These are phyloP conservation scores for Tetrahymena elliotti DNA, from an alignment of 73 alveolate species.

Conservation along the genomic window DNA sequence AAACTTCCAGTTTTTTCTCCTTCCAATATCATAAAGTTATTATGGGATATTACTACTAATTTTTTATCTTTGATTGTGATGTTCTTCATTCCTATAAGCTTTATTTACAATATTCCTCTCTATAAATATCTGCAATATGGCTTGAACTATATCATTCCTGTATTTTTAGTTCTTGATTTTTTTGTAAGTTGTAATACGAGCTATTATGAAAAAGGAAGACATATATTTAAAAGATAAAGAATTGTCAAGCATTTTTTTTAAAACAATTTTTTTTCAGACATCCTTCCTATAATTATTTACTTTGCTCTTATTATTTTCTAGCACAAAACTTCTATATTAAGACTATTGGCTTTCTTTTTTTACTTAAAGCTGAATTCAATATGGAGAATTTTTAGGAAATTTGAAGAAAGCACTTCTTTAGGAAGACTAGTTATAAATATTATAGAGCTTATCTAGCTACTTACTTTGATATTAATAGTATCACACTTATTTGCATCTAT, in stretches of 20 bases:
- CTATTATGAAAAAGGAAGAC: not conserved
- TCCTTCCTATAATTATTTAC: not conserved
- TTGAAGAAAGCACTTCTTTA: not conserved
- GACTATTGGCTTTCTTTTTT: not conserved
- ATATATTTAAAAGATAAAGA: not conserved
- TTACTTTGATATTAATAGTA: not conserved
- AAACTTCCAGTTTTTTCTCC: not conserved
- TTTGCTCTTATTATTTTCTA: not conserved
- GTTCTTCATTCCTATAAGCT: not conserved
- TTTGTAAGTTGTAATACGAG: not conserved
- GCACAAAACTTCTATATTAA: not conserved
- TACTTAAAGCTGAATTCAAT: not conserved
- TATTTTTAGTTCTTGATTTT: not conserved
- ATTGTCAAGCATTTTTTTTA: not conserved
- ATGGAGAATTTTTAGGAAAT: not conserved
- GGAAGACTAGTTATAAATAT: not conserved
- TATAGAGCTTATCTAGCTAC: not conserved
- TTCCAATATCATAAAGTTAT: not conserved
- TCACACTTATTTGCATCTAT: constrained; percentile 42
- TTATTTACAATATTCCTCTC: not conserved
- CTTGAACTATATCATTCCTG: not conserved
- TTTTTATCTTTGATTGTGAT: not conserved
- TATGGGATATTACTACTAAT: not conserved
- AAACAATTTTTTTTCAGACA: not conserved
- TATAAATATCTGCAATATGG: not conserved